Evolutionary conservation across 129 eudicot genomes (phyloP), one percentile per base, ranked within the genome.

Genomic region (Escallonia herrerae): DNA sequence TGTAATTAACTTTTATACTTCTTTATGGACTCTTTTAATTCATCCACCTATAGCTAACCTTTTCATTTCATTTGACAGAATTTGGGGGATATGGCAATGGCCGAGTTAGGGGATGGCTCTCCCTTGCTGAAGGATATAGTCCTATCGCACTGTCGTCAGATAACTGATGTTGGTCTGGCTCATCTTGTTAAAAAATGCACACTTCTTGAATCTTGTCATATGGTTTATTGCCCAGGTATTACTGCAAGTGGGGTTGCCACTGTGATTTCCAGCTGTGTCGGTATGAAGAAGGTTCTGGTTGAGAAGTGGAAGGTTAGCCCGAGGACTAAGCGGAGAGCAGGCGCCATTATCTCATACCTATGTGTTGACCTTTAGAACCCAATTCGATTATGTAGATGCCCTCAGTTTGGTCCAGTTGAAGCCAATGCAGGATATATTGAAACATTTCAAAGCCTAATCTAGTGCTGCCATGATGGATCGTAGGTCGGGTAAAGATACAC

Each of bases 211-310:
- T 62, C 84, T 40, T 87, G 95, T 74, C 94, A 91, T 75, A 87
- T 91, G 95, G 97, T 87, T 5, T 91, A 82, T 56, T 91, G 97
- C 75, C 94, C 94, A 4, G 79, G 87, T 22, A 80, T 91, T 37
- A 84, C 97, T 3, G 63, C 83, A 56, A 84, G 81, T 40, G 97
- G 97, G 42, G 97, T 91, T 5, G 89, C 97, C 15, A 87, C 97
- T 0, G 80, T 91, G 49, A 79, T 87, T 54, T 78, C 97, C 12
- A 74, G 72, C 59, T 91, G 97, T 69, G 69, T 60, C 63, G 84
- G 83, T 50, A 73, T 91, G 73, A 91, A 91, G 74, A 91, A 91
- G 73, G 83, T 91, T 5, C 52, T 91, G 68, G 87, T 91, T 13
- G 97, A 91, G 80, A 91, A 82, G 70, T 75, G 80, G 38, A 91